Base-by-base conservation (phyloP, 306 rosid genomes). In the Cucumis sativus region DNA sequence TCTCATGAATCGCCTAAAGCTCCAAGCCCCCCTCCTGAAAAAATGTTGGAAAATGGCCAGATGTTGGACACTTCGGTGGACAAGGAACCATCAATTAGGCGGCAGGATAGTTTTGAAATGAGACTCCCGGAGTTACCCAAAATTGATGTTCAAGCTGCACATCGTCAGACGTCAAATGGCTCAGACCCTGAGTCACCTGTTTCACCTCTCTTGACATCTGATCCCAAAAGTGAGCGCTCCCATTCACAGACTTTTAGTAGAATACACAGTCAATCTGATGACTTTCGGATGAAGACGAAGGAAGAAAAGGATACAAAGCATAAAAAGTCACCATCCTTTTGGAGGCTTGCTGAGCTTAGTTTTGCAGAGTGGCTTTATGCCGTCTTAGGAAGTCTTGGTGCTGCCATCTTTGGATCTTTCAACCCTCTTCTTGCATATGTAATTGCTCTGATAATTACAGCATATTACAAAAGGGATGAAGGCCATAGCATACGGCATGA, bases 301-400 rank as follows among this genome's bases (percentile, higher is more conserved):
- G 91, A 81, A 75, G 75, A 69, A 75, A 92, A 85, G 66, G 87
- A 82, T 83, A n/a, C 78, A 35, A 78, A 74, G 79, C 82, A 86
- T 83, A 89, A 84, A 75, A 81, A 87, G 82, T 88, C 90, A 56
- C 99, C 99, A 56, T 91, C 98, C 49, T 72, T 96, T 79, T 91
- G 99, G 98, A 96, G 98, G 82, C 93, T 96, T 68, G 99, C 93
- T 67, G 89, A 91, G 82, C 99, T 96, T 82, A 92, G 98, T 85
- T 82, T 96, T 86, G 91, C 99, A 8, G 99, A 96, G 87, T 96
- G 98, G 98, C 96, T 96, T 81, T 96, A 96, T 87, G 99, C 99
- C 39, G 92, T 92, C 61, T 82, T 96, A 83, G 99, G 99, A 86
- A 92, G 99, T 87, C 84, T 85, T 73, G 99, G 99, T 69, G 99